Conservation (phyloP, 352 stramenopile species). For the Pythium guiyangense region DNA sequence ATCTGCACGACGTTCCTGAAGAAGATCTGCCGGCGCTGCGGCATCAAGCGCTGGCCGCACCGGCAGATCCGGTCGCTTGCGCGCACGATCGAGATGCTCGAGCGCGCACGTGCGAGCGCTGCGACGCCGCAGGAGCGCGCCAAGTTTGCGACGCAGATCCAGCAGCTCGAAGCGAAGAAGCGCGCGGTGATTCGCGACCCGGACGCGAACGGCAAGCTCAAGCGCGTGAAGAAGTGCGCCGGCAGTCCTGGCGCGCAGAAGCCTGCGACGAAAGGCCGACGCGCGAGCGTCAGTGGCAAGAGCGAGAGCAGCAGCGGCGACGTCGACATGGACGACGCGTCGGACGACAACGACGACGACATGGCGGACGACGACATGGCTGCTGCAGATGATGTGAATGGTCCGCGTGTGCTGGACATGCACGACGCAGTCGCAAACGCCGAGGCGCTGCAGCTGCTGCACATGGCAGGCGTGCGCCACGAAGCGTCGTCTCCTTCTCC, state of each 20-base stretch:
- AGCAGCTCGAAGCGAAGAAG: constrained; percentile 60
- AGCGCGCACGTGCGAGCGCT: constrained; percentile 44
- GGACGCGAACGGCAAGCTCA: constrained; percentile 51
- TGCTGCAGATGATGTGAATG: too few relatives aligned
- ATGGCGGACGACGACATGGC: too few relatives aligned
- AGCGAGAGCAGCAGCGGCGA: too few relatives aligned
- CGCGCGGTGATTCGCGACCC: constrained; percentile 62
- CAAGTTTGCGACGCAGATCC: constrained; percentile 54
- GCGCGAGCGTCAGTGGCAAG: too few relatives aligned
- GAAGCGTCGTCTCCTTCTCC: too few relatives aligned
- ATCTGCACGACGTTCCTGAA: constrained; percentile 85
- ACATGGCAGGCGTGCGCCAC: constrained; percentile 5
- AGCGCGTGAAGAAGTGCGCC: constrained; percentile 54
- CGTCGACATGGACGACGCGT: too few relatives aligned
- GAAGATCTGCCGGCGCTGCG: constrained; percentile 78
- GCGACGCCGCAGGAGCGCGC: constrained; percentile 34
- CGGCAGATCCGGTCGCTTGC: constrained; percentile 77
- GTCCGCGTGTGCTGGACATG: not conserved
- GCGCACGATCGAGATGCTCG: constrained; percentile 81
- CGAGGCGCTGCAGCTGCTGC: constrained; percentile 11
- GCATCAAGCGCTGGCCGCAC: constrained; percentile 81
- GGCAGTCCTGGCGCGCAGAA: too few relatives aligned
- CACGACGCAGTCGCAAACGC: constrained; percentile 2
- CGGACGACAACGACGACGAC: too few relatives aligned
- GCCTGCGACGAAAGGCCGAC: too few relatives aligned